Evolutionary conservation across 371 early-diverging fungal species (phyloP), one percentile per base, ranked within the genome.

Genomic region (Mortierella sp.): DNA sequence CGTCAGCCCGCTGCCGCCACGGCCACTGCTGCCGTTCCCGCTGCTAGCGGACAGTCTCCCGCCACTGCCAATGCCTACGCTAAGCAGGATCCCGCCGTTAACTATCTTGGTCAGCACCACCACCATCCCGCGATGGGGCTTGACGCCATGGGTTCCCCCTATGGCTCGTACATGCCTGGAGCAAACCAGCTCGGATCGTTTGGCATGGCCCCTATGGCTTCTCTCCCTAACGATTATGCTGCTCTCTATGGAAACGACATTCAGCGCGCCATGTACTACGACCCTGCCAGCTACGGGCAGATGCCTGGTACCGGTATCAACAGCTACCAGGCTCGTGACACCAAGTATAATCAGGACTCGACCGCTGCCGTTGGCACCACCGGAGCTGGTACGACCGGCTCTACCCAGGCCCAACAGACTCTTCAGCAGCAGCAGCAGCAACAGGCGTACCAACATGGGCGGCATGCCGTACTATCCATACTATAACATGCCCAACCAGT

Each of bases 401-500:
- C 88, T 69, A 76, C 78, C 2, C 87, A 87, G 75, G 78, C 82
- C 0, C 88, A 87, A 69, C 86, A 86, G 61, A 77, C 82, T 5
- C 88, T 83, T 72, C 83, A 83, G 43, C 82, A 82, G 61, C 82
- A 82, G 61, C 82, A 80, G 72, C 82, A 80, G 61, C 83, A 89
- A 57, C 89, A 89, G 64, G 82, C 84, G 34, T 89, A 89, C 67
- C 46, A 82, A 82, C 73, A 88, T 88, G 74, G 82, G 85, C 34
- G 81, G 82, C 19, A 73, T 90, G 76, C 90, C 91, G 9, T 95
- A 93, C 90, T 93, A 94, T 87, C 94, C 95, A 37, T 95, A 95
- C 90, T 95, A 95, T 88, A 95, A 95, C 86, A 94, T 94, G 88
- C 91, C 91, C 40, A 92, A 92, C 88, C 95, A 95, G 88, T 96